phyloP scores from a whole-genome alignment of 1,284 basidiomycete species.

The Pseudozyma flocculosa region DNA sequence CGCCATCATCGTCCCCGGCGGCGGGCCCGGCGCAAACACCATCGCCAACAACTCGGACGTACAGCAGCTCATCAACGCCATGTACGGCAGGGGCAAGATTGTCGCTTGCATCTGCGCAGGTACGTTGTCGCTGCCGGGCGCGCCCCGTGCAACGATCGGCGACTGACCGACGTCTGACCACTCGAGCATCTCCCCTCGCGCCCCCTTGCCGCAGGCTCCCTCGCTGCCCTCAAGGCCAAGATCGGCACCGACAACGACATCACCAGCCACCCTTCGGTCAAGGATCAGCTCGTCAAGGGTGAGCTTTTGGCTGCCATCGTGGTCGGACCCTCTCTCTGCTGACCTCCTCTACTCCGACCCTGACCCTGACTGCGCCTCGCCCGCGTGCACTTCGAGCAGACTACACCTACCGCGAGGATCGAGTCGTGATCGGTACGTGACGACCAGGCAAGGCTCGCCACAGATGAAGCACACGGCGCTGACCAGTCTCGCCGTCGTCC shows the following conservation, averaged over 20 bases:
- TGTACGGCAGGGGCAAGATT: slow-evolving; percentile 60
- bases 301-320: slow-evolving; percentile 17
- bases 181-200: too few relatives aligned
- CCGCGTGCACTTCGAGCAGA: too few relatives aligned
- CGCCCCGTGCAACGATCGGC: too few relatives aligned
- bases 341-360: too few relatives aligned
- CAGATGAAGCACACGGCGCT: background rate
- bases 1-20: slow-evolving; percentile 75
- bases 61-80: slow-evolving; percentile 68
- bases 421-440: slow-evolving; percentile 66
- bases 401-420: slow-evolving; percentile 74
- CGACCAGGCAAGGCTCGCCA: too few relatives aligned
- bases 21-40: slow-evolving; percentile 75
- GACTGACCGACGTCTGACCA: too few relatives aligned
- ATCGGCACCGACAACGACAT: slow-evolving; percentile 65
- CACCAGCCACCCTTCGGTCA: slow-evolving; percentile 79
- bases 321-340: too few relatives aligned
- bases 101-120: slow-evolving; percentile 49
- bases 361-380: too few relatives aligned
- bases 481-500: too few relatives aligned
- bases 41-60: slow-evolving; percentile 68
- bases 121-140: too few relatives aligned
- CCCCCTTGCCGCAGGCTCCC: slow-evolving; percentile 59
- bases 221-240: slow-evolving; percentile 69
- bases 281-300: slow-evolving; percentile 67